Conservation (phyloP, 2,329 filamentous ascomycete genomes). For the Ceratocystis papillata region DNA sequence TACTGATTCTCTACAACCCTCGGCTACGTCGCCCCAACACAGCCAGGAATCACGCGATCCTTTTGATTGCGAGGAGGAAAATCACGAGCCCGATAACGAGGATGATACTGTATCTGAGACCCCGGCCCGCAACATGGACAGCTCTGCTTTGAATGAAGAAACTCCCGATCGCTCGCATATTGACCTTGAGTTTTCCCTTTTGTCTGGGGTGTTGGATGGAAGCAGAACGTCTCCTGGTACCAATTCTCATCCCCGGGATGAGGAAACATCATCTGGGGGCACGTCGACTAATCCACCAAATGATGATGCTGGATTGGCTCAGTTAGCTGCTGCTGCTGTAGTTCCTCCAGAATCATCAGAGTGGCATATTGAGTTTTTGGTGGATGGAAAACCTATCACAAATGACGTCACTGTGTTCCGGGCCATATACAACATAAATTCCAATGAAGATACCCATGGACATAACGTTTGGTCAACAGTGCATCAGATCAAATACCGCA, state of each 20-base stretch:
- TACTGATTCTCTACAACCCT: neutral
- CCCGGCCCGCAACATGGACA: neutral
- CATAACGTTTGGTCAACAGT: slow-evolving; percentile 82
- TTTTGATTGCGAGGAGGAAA: slow-evolving; percentile 88
- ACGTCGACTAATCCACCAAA: neutral
- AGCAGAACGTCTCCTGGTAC: neutral
- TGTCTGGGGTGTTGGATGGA: neutral
- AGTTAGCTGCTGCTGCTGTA: neutral
- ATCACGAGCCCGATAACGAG: slow-evolving; percentile 63
- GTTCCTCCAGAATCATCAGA: slow-evolving; percentile 37
- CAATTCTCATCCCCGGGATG: neutral
- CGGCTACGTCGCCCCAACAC: slow-evolving; percentile 32
- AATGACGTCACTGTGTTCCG: slow-evolving; percentile 95
- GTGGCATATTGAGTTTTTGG: slow-evolving; percentile 94
- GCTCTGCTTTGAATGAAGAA: neutral
- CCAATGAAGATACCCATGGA: slow-evolving; percentile 31
- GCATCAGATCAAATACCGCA: slow-evolving; percentile 84
- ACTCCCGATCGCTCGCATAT: slow-evolving; percentile 1
- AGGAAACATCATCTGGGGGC: neutral
- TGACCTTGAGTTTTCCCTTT: neutral
- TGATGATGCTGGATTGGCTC: neutral
- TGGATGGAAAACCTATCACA: slow-evolving; percentile 70
- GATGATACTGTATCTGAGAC: slow-evolving; percentile 31
- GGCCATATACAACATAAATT: slow-evolving; percentile 59
- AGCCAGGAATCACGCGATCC: slow-evolving; percentile 56